Base-by-base conservation (phyloP, 2,329 filamentous ascomycete species). In the Fusarium temperatum region DNA sequence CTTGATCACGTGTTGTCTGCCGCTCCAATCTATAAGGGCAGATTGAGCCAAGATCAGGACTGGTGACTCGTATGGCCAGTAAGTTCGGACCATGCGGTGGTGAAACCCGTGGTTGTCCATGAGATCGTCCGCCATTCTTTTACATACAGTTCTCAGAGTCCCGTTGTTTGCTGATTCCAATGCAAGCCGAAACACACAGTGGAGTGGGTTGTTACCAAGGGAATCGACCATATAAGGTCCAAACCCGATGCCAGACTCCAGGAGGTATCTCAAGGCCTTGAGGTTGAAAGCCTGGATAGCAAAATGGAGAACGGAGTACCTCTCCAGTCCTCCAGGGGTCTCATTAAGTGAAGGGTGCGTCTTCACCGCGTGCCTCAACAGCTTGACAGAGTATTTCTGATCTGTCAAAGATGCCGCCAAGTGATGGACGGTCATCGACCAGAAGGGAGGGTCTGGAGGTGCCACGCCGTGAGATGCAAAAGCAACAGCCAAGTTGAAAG, bases 251-350 rank as follows among this genome's bases (percentile, higher is more conserved):
- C 35, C 9, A 3, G 6, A 9, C 13, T n/a, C 9, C 18, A 68
- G 20, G 15, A 68, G 30, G 8, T 24, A 20, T 22, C 20, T 17
- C 5, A 68, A 26, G 12, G 11, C 55, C 18, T 11, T 12, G 12
- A 20, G 3, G n/a, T 54, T 68, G 18, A 41, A 39, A 6, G 66
- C 66, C 12, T 38, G 36, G 41, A 63, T 35, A 6, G 66, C 66
- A 39, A 68, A 24, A 22, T 68, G 65, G 13, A 63, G 26, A 24
- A 69, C 42, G 8, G 66, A 68, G 20, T 22, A 36, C n/a, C n/a
- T 41, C 13, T 39, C 38, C 28, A 20, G 14, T 20, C 61, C 55
- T 15, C 42, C 61, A 15, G 54, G 42, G n/a, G 17, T 10, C 17
- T 63, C 61, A 18, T 41, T 26, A 5, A 11, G 14, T 13, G 18